Percentiles rank a stretch among this genome's conserved stretches.
These are phyloP conservation scores for Camellia granthamiana DNA, from an alignment of 148 eudicot genomes.

Conservation along the genomic window DNA sequence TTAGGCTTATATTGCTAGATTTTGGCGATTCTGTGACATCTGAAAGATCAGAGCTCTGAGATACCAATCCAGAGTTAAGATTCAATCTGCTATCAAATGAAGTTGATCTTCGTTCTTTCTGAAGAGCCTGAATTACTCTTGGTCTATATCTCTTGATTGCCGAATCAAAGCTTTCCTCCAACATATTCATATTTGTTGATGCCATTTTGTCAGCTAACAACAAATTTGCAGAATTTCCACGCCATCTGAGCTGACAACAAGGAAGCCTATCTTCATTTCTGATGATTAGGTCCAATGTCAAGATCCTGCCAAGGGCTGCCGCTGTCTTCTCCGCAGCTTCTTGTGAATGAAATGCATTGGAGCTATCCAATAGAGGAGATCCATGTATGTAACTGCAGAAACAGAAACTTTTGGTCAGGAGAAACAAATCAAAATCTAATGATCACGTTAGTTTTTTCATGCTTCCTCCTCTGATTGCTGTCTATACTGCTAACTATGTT, in stretches of 20 bases:
- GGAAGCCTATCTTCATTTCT: slow-evolving; percentile 99
- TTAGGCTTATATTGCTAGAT: slow-evolving; percentile 42
- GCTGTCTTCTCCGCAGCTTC: slow-evolving; percentile 77
- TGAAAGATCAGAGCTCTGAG: slow-evolving; percentile 59
- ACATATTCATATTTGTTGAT: slow-evolving; percentile 52
- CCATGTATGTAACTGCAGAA: slow-evolving; percentile 90
- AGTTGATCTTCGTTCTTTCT: slow-evolving; percentile 69
- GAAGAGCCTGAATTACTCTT: slow-evolving; percentile 54
- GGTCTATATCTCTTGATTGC: slow-evolving; percentile 73
- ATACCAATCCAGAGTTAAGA: slow-evolving; percentile 39
- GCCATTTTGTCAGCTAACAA: slow-evolving; percentile 68
- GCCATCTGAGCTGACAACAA: slow-evolving; percentile 91
- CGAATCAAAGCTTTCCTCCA: slow-evolving; percentile 79
- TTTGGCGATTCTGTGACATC: slow-evolving; percentile 48
- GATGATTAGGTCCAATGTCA: slow-evolving; percentile 90
- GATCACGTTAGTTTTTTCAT: background rate
- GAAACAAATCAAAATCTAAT: slow-evolving; percentile 2
- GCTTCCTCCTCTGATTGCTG: slow-evolving; percentile 8
- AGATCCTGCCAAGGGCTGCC: slow-evolving; percentile 82
- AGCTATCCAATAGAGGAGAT: slow-evolving; percentile 83
- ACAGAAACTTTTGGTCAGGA: slow-evolving; percentile 9
- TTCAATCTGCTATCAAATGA: slow-evolving; percentile 66
- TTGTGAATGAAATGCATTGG: slow-evolving; percentile 60
- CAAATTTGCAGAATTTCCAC: slow-evolving; percentile 89
- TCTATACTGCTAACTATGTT: background rate